Evolutionary conservation across 352 stramenopile genomes (phyloP).

Genomic region (Phytophthora kernoviae): DNA sequence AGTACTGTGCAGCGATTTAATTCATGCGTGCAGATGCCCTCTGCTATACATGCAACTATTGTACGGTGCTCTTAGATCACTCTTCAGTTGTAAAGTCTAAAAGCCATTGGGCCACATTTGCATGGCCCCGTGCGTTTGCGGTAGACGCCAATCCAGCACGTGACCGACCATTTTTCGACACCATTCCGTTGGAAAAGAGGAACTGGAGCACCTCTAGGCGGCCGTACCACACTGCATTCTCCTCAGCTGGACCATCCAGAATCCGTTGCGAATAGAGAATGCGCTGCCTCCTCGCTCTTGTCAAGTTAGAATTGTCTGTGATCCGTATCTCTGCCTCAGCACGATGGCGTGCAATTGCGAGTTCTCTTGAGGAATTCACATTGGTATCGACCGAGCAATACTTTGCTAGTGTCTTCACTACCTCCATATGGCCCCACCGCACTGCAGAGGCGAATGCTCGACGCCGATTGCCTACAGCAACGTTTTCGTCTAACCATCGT

Average conservation of each 20-base stretch:
- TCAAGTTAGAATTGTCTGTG: slow-evolving; percentile 6
- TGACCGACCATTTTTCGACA: slow-evolving; percentile 29
- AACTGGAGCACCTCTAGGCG: slow-evolving; percentile 35
- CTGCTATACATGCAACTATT: not conserved
- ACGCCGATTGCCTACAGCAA: slow-evolving; percentile 20
- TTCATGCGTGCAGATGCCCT: not conserved
- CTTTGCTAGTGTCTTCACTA: slow-evolving; percentile 32
- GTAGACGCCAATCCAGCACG: slow-evolving; percentile 25
- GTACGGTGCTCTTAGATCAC: not conserved
- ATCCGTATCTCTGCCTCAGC: slow-evolving; percentile 18
- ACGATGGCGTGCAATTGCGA: slow-evolving; percentile 4
- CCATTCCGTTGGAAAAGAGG: slow-evolving; percentile 31
- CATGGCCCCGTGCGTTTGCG: slow-evolving; percentile 18
- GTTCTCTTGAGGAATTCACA: slow-evolving; percentile 8
- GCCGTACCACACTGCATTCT: slow-evolving; percentile 35
- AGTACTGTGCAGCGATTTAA: no score
- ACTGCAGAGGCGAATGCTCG: slow-evolving; percentile 35
- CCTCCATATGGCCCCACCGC: slow-evolving; percentile 33
- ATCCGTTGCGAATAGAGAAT: slow-evolving; percentile 24
- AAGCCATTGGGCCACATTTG: slow-evolving; percentile 25
- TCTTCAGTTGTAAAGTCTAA: slow-evolving; percentile 20
- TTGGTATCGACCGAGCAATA: slow-evolving; percentile 25
- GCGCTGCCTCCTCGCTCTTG: slow-evolving; percentile 22
- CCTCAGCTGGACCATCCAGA: slow-evolving; percentile 29
- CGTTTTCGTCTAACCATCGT: slow-evolving; percentile 26